Conservation (phyloP, 768 basidiomycete genomes). For the Glaciozyma antarctica region DNA sequence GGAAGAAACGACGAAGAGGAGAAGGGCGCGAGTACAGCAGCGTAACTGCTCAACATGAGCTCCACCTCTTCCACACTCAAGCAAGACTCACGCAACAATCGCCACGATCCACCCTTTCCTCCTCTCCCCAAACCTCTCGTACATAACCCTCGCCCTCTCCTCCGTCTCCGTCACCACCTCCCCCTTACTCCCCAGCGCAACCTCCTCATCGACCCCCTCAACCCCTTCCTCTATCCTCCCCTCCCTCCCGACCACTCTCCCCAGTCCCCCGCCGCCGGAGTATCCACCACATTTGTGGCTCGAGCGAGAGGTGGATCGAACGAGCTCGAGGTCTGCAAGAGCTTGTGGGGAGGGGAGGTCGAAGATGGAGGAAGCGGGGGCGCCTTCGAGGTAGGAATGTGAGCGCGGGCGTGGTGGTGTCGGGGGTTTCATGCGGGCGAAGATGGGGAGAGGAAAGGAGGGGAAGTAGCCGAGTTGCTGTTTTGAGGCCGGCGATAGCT, state of each 20-base stretch:
- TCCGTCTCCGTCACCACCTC: conserved; percentile 2
- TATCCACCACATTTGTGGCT: background rate
- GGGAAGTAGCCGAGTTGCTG: no score
- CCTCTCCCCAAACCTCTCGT: conserved; percentile 2
- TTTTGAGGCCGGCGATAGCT: no score
- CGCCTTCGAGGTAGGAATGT: background rate
- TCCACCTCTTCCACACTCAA: no score
- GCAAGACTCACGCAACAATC: conserved; percentile 1
- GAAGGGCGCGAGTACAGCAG: conserved; percentile 8
- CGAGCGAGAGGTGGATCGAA: background rate
- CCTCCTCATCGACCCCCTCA: background rate
- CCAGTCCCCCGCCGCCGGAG: background rate
- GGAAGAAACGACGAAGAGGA: conserved; percentile 8
- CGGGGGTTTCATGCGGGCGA: no score
- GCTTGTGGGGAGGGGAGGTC: background rate
- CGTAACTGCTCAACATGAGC: background rate
- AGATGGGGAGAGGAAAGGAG: no score
- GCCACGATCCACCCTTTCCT: background rate
- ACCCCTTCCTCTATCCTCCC: background rate
- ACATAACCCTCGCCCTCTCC: background rate
- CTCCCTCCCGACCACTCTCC: background rate
- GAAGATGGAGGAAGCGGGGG: background rate
- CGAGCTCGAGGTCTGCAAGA: background rate
- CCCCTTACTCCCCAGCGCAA: background rate
- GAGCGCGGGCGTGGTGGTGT: background rate